phyloP scores from a whole-genome alignment of 2,329 filamentous ascomycete genomes.

The Botrytis elliptica region DNA sequence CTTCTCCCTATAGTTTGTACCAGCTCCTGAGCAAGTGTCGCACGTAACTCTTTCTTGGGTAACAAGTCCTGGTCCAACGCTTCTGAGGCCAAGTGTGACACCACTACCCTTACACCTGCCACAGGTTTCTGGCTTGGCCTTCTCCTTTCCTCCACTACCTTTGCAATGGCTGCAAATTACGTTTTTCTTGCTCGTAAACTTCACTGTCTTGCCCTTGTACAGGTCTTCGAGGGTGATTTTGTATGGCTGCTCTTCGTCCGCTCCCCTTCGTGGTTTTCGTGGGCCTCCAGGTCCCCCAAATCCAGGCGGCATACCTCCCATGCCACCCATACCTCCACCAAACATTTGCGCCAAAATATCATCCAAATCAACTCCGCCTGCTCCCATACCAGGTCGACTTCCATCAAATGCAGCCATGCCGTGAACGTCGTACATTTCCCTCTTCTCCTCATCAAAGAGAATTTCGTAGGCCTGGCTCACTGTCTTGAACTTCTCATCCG shows the following conservation, averaged over 20 bases:
- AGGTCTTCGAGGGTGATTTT: conserved; percentile 89
- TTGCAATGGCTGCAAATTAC: conserved; percentile 85
- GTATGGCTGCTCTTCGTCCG: conserved; percentile 86
- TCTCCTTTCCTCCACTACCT: conserved; percentile 86
- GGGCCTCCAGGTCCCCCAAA: conserved; percentile 44
- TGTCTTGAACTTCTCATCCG: conserved; percentile 89
- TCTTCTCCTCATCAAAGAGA: conserved; percentile 91
- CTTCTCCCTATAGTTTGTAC: conserved; percentile 88
- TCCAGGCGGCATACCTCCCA: conserved; percentile 43
- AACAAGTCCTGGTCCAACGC: conserved; percentile 83
- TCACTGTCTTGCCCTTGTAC: conserved; percentile 98
- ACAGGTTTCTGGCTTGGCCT: conserved; percentile 80
- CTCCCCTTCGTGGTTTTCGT: conserved; percentile 66
- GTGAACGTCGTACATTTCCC: conserved; percentile 85
- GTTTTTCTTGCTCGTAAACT: conserved; percentile 94
- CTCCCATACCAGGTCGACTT: conserved; percentile 60
- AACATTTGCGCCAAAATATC: conserved; percentile 96
- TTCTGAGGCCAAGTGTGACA: conserved; percentile 71
- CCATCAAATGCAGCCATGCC: conserved; percentile 95
- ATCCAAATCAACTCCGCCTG: conserved; percentile 77
- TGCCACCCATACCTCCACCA: conserved; percentile 44
- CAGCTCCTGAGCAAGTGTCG: conserved; percentile 80
- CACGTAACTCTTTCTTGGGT: conserved; percentile 78
- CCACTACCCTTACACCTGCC: conserved; percentile 81
- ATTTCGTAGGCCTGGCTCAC: conserved; percentile 97